These are phyloP conservation scores for Mycena galopus DNA, from an alignment of 768 basidiomycete species.

Conservation along the genomic window DNA sequence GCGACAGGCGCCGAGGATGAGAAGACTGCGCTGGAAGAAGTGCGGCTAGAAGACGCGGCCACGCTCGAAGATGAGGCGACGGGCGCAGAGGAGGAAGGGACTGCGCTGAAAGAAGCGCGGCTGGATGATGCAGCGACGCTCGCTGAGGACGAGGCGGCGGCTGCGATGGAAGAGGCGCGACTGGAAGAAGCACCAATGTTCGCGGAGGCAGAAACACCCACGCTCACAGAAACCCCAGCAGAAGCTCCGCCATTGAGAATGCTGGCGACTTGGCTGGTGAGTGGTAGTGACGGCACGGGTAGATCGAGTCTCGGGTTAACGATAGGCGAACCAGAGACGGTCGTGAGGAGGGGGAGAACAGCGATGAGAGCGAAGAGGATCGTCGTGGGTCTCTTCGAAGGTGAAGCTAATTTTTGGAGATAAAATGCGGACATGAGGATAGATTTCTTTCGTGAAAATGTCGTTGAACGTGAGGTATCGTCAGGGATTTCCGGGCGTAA, in stretches of 20 bases:
- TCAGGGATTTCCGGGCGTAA: too few species aligned
- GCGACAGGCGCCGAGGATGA: too few species aligned
- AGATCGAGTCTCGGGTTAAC: too few species aligned
- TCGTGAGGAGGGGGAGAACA: not conserved
- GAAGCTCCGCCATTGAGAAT: not conserved
- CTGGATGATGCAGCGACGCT: not conserved
- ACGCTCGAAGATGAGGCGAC: too few species aligned
- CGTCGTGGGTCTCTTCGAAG: not conserved
- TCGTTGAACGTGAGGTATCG: not conserved
- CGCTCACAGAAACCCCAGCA: not conserved
- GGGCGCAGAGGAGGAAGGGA: too few species aligned
- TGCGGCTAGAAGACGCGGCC: too few species aligned
- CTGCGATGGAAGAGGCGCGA: not conserved
- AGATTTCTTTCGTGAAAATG: not conserved
- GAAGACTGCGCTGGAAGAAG: too few species aligned
- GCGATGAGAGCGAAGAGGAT: not conserved
- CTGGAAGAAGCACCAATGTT: not conserved
- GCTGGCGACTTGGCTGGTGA: not conserved
- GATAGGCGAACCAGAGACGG: conserved; percentile 4
- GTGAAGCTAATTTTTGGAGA: not conserved
- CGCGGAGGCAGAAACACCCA: not conserved
- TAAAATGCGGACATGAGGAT: not conserved
- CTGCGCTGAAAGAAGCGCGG: not conserved
- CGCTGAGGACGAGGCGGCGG: not conserved
- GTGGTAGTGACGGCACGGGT: not conserved